Evolutionary conservation across 148 eudicot species (phyloP).

Genomic region (Silene latifolia): DNA sequence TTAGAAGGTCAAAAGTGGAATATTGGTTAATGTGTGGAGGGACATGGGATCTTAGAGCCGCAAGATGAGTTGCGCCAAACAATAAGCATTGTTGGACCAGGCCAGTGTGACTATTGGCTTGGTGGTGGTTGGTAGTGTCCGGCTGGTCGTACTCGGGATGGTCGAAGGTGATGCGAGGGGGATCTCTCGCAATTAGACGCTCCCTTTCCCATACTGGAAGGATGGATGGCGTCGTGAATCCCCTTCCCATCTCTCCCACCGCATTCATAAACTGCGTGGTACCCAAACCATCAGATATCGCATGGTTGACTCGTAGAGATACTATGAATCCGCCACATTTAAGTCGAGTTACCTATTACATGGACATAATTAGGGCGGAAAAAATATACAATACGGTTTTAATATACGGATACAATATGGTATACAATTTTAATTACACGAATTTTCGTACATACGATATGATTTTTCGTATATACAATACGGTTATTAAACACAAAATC

Average conservation of each 20-base stretch:
- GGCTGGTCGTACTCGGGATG: constrained; percentile 32
- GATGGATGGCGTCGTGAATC: too few relatives aligned
- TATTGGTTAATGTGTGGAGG: constrained; percentile 20
- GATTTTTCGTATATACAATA: too few relatives aligned
- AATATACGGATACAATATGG: too few relatives aligned
- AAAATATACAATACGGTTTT: too few relatives aligned
- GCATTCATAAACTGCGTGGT: constrained; percentile 27
- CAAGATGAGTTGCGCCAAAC: constrained; percentile 27
- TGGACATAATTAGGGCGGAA: not conserved
- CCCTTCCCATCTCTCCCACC: constrained; percentile 20
- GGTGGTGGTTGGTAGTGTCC: not conserved
- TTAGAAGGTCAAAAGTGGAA: not conserved
- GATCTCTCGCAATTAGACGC: too few relatives aligned
- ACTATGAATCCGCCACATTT: constrained; percentile 10
- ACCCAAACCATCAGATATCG: constrained; percentile 29
- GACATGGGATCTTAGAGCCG: constrained; percentile 21
- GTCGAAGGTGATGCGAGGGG: not conserved
- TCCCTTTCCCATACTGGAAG: too few relatives aligned
- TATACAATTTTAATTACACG: too few relatives aligned
- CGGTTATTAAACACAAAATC: too few relatives aligned
- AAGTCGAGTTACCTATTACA: constrained; percentile 25
- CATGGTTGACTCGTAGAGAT: constrained; percentile 26
- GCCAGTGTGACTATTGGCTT: not conserved
- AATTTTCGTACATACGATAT: too few relatives aligned
- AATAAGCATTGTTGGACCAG: constrained; percentile 23